These are phyloP conservation scores for Nigrograna mackinnonii DNA, from an alignment of 2,329 filamentous ascomycete species.

Conservation along the genomic window DNA sequence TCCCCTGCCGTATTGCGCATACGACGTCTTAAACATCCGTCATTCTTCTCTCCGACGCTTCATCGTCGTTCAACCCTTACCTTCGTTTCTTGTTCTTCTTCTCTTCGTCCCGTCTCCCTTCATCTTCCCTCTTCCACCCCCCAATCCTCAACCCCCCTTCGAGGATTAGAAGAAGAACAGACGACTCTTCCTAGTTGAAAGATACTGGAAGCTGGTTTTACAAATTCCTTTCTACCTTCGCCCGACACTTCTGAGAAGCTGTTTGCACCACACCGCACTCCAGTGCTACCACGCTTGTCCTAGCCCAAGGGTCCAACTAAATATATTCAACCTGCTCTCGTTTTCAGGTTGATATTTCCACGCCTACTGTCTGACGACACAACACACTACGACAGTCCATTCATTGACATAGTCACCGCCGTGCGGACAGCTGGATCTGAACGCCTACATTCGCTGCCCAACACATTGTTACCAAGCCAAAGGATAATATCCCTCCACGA, in stretches of 20 bases:
- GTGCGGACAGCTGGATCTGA: conserved; percentile 18
- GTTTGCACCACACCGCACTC: conserved; percentile 8
- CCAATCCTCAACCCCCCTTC: too few species aligned
- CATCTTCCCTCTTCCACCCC: conserved; percentile 1
- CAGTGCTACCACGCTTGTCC: conserved; percentile 12
- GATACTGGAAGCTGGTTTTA: conserved; percentile 17
- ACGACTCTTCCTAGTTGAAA: conserved; percentile 15
- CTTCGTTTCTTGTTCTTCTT: conserved; percentile 16
- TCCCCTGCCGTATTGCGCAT: conserved; percentile 5
- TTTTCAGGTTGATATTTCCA: too few species aligned
- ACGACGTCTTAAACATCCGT: conserved; percentile 17
- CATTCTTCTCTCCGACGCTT: conserved; percentile 7
- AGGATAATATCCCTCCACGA: conserved; percentile 8
- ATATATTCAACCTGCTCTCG: conserved; percentile 2
- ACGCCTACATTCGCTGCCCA: conserved; percentile 12
- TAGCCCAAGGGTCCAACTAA: conserved; percentile 10
- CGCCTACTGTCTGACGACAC: conserved; percentile 7
- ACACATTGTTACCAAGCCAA: conserved; percentile 4
- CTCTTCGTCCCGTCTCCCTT: conserved; percentile 4
- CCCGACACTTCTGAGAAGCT: conserved; percentile 16
- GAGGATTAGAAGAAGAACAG: background rate
- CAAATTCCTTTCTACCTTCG: background rate
- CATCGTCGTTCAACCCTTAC: conserved; percentile 8
- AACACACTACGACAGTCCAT: conserved; percentile 2
- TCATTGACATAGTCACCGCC: conserved; percentile 6